Base-by-base conservation (phyloP, 2,329 filamentous ascomycete species). In the Fusarium chlamydosporum region DNA sequence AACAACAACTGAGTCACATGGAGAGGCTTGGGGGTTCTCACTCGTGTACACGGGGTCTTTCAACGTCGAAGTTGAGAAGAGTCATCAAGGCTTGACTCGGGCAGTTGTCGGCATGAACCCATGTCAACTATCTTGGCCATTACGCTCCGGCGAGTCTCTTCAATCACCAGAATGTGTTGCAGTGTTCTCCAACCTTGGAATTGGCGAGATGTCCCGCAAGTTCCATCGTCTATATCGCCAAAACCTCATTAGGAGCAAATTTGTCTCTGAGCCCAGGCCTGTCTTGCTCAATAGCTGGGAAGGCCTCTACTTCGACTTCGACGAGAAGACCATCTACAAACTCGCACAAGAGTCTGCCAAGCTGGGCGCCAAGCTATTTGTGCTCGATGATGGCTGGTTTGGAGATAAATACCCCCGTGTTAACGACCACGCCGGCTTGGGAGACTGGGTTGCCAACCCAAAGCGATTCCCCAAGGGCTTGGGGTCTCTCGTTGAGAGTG, bases 301-400 rank as follows among this genome's bases (percentile, higher is more conserved):
- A 72, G 88, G 88, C 0, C 78, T 90, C 0, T 81, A 82, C 15
- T 89, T 88, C 68, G 76, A 89, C 66, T 86, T 84, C 74, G 87
- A 90, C 68, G 79, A 86, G 48, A 84, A 79, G 15, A 85, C 82
- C 1, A 83, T 91, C 33, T 83, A 87, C 31, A 79, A 80, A 0
- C 79, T 91, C 0, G 88, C 88, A 0, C 72, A 84, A 40, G 82
- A 88, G 65, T 83, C 88, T 1, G 87, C 88, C 0, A 81, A 82
- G 3, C 80, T 91, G 1, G 89, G 89, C 1, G 82, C 86, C n/a
- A 84, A 85, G 65, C 82, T 91, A 0, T 88, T 91, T 43, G 89
- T 91, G 0, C 83, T 88, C 46, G 89, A 91, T 42, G 89, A 91
- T 60, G 89, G 89, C 5, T 91, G 88, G 89, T 91, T 91, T 47